phyloP scores from a whole-genome alignment of 2,329 filamentous ascomycete genomes.

The Botryotinia convoluta region DNA sequence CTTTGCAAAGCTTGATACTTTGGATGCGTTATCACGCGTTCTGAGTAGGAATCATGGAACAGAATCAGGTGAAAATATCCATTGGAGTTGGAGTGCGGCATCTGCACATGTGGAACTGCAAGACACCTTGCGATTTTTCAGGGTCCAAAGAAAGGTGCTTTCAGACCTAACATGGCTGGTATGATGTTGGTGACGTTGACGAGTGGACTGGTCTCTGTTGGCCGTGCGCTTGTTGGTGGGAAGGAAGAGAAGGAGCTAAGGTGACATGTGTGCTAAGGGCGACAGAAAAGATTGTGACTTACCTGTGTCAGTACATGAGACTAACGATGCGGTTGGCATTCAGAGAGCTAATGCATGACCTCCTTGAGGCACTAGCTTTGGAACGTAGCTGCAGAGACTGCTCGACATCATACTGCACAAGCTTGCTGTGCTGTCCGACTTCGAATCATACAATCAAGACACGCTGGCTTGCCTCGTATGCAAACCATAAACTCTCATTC shows the following conservation, averaged over 20 bases:
- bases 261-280: neutral
- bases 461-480: neutral
- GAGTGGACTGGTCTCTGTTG: conserved; percentile 24
- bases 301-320: neutral
- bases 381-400: neutral
- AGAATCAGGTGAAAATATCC: conserved; percentile 38
- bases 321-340: neutral
- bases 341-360: neutral
- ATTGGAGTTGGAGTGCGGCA: conserved; percentile 30
- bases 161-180: conserved; percentile 3
- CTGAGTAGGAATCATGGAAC: conserved; percentile 32
- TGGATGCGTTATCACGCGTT: conserved; percentile 40
- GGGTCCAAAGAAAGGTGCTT: conserved; percentile 27
- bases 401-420: neutral
- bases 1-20: conserved; percentile 48
- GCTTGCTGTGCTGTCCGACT: neutral
- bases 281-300: neutral
- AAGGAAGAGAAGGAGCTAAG: conserved; percentile 23
- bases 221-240: conserved; percentile 28
- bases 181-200: neutral
- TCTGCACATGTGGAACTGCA: conserved; percentile 43
- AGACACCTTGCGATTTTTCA: conserved; percentile 47
- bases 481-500: neutral
- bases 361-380: neutral
- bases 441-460: neutral